Conservation (phyloP, 331 rosid genomes). For the Spiraea crenata region DNA sequence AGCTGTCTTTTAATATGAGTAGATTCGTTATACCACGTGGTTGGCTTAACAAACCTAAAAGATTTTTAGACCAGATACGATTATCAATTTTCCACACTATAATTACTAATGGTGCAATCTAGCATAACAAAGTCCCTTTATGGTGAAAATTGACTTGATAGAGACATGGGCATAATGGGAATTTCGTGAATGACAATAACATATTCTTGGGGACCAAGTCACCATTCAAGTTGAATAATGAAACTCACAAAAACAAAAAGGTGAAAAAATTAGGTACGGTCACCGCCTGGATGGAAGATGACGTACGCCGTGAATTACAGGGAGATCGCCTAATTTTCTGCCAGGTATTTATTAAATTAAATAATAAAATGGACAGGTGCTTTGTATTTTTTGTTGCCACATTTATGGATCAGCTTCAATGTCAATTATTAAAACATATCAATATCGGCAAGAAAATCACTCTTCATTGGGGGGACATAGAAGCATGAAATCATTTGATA, state of each 20-base stretch:
- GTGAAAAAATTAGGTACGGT: neutral
- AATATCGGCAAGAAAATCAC: no score
- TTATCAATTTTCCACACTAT: no score
- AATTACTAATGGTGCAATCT: neutral
- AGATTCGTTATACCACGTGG: no score
- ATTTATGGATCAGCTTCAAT: neutral
- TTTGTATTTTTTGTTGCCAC: neutral
- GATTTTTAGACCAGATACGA: no score
- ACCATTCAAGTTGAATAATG: slow-evolving; percentile 13
- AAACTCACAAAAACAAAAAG: neutral
- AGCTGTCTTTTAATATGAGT: no score
- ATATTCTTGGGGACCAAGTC: slow-evolving; percentile 35
- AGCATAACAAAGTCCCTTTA: neutral
- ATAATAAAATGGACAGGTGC: neutral
- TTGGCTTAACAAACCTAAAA: no score
- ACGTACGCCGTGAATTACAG: slow-evolving; percentile 28
- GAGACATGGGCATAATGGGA: slow-evolving; percentile 30
- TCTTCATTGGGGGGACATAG: no score
- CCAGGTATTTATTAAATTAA: neutral
- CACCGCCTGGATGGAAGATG: slow-evolving; percentile 7
- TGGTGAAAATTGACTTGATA: neutral
- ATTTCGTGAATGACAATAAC: neutral
- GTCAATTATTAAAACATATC: no score
- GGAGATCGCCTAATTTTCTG: neutral
- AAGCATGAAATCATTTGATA: no score